These are phyloP conservation scores for Leavenworthia alabamica DNA, from an alignment of 345 rosid genomes.

Conservation along the genomic window DNA sequence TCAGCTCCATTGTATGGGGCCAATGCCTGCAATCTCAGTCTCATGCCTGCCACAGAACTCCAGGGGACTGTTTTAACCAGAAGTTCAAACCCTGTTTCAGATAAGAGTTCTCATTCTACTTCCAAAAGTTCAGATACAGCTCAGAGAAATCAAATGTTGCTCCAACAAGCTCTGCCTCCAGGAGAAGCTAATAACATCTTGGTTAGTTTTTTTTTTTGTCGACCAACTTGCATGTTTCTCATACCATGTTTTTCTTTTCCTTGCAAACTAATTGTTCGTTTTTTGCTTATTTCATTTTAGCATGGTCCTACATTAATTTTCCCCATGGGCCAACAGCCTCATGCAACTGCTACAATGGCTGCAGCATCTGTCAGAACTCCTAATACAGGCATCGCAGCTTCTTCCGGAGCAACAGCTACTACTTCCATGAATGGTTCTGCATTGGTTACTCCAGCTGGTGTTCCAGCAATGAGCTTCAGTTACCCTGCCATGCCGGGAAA, in stretches of 20 bases:
- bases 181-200: constrained; percentile 67
- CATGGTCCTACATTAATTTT: constrained; percentile 78
- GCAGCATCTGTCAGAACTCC: constrained; percentile 61
- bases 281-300: constrained; percentile 35
- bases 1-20: too few species aligned
- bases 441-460: constrained; percentile 51
- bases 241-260: not conserved
- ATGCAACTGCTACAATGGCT: too few species aligned
- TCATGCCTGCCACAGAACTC: constrained; percentile 65
- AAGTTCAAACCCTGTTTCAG: constrained; percentile 44
- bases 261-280: not conserved
- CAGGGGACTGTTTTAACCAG: constrained; percentile 49
- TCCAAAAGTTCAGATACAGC: constrained; percentile 49
- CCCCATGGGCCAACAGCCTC: constrained; percentile 85
- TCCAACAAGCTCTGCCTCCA: constrained; percentile 76
- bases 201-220: constrained; percentile 48
- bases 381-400: constrained; percentile 36
- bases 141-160: constrained; percentile 77
- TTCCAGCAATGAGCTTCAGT: constrained; percentile 73
- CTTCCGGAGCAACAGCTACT: constrained; percentile 37
- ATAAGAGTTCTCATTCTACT: constrained; percentile 50
- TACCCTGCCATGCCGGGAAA: constrained; percentile 70
- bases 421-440: too few species aligned
- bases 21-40: too few species aligned
- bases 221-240: not conserved